Evolutionary conservation across 2,329 filamentous ascomycete genomes (phyloP).

Genomic region (Hypoxylon sp.): DNA sequence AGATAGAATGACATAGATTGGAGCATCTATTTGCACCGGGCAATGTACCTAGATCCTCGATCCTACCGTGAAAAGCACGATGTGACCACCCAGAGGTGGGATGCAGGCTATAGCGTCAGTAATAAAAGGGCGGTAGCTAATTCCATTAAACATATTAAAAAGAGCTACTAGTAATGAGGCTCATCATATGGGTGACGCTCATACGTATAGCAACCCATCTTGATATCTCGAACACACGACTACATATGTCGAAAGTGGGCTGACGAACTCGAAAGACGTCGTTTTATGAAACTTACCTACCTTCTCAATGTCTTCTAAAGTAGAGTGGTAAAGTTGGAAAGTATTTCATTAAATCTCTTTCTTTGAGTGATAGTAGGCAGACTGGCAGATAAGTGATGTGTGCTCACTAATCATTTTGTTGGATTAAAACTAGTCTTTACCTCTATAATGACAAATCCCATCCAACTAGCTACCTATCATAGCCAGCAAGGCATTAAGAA

Average conservation of each 20-base stretch:
- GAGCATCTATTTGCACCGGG: conserved; percentile 12
- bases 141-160: background rate
- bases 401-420: background rate
- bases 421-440: background rate
- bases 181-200: conserved; percentile 5
- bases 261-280: background rate
- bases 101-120: background rate
- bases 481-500: background rate
- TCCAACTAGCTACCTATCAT: background rate
- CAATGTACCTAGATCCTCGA: conserved; percentile 24
- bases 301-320: background rate
- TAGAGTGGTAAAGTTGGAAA: background rate
- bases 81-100: conserved; percentile 19
- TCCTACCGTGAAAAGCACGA: conserved; percentile 24
- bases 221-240: background rate
- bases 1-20: conserved; percentile 27
- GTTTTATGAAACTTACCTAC: background rate
- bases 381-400: background rate
- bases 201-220: background rate
- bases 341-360: background rate
- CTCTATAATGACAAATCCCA: background rate
- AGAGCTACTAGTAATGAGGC: conserved; percentile 10
- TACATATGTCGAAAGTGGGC: background rate
- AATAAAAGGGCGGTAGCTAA: background rate
- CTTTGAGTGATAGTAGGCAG: background rate